These are phyloP conservation scores for Pelargonium fulgidum DNA, from an alignment of 441 rosid genomes.

Conservation along the genomic window DNA sequence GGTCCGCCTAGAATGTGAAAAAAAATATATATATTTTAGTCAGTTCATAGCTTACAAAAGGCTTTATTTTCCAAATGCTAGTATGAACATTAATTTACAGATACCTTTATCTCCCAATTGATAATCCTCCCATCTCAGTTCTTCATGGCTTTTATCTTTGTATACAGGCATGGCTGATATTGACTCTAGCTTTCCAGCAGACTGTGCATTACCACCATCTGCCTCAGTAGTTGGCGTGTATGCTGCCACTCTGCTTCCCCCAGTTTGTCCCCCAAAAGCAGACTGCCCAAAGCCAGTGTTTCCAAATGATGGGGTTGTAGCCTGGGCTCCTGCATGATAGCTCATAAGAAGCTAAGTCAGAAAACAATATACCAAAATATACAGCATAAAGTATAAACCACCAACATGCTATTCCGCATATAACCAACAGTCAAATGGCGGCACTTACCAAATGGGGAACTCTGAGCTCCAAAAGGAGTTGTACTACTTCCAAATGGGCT, in stretches of 20 bases:
- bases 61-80: neutral
- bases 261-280: slow-evolving; percentile 62
- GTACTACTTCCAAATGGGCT: slow-evolving; percentile 47
- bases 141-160: slow-evolving; percentile 81
- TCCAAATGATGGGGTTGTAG: slow-evolving; percentile 57
- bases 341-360: slow-evolving; percentile 13
- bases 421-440: neutral
- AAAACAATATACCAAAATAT: slow-evolving; percentile 6
- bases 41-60: neutral
- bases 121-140: slow-evolving; percentile 93
- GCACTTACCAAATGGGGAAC: slow-evolving; percentile 59
- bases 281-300: slow-evolving; percentile 64
- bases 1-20: slow-evolving; percentile 62
- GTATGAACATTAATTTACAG: neutral
- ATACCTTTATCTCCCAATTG: slow-evolving; percentile 68
- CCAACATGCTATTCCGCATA: neutral
- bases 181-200: slow-evolving; percentile 67
- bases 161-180: slow-evolving; percentile 78
- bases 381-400: neutral
- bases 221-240: slow-evolving; percentile 61
- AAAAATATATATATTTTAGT: neutral
- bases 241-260: slow-evolving; percentile 68
- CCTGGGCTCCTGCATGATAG: slow-evolving; percentile 50
- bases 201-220: slow-evolving; percentile 45
- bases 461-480: slow-evolving; percentile 62